Base-by-base conservation (phyloP, 164 flowering plant genomes). In the Piper betle region DNA sequence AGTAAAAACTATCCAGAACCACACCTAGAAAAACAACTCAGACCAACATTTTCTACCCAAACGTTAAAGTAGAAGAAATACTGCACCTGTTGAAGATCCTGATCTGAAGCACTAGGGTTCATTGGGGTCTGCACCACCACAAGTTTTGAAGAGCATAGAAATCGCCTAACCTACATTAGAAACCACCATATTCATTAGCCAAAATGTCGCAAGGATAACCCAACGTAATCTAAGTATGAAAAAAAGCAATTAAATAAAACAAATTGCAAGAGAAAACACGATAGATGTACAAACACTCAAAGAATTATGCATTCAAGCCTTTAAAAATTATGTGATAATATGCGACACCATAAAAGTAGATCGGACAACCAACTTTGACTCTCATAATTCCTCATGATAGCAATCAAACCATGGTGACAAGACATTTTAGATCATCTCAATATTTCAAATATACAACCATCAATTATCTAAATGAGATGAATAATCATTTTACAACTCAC, bases 51-150 rank as follows among this genome's bases (percentile, higher is more conserved):
- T n/a, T n/a, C n/a, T n/a, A n/a, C n/a, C n/a, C n/a, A 18, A 41
- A 52, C 37, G 25, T n/a, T 16, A 53, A 16, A 25, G 42, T 15
- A 39, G 48, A 39, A 39, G 60, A 15, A 39, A 60, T 43, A 25
- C 43, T 19, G 53, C 69, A 93, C 99, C 95, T 93, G 99, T 71
- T 93, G 99, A 37, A 81, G 75, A 60, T 93, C 99, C 75, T 93
- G 99, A 70, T 93, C 99, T 64, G 92, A 84, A 48, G 96, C 83
- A 69, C 80, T 83, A 52, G 94, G 88, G 68, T 78, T 86, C 37
- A 69, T 82, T 66, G 95, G 73, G 50, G 91, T 85, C 71, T 88
- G 97, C 67, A 93, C 73, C 55, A 82, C 82, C 68, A 88, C 93
- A 55, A 96, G 86, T 66, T 82, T 85, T 62, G 97, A 83, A 56